These are phyloP conservation scores for Rhizopogon vesiculosus DNA, from an alignment of 768 basidiomycete species.

Conservation along the genomic window DNA sequence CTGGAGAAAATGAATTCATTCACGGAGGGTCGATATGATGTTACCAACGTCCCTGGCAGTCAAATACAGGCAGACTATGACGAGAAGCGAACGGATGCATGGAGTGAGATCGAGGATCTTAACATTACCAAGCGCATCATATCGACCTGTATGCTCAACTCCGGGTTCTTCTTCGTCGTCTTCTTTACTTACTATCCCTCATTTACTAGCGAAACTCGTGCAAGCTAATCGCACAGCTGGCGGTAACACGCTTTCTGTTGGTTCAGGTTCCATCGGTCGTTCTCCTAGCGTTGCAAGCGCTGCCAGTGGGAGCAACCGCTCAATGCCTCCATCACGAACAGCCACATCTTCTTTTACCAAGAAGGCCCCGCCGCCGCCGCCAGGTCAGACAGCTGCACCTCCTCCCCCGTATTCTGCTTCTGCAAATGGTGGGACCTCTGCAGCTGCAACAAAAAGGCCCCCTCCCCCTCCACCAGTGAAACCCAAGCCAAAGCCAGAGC, in stretches of 20 bases:
- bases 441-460: slow-evolving; percentile 53
- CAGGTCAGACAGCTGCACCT: slow-evolving; percentile 32
- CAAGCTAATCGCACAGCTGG: slow-evolving; percentile 42
- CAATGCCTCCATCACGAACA: slow-evolving; percentile 17
- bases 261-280: slow-evolving; percentile 31
- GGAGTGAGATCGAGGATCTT: slow-evolving; percentile 72
- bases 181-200: slow-evolving; percentile 6
- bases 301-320: slow-evolving; percentile 18
- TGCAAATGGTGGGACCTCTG: slow-evolving; percentile 16
- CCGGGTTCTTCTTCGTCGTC: background rate
- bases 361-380: slow-evolving; percentile 37
- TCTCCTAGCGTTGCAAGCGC: slow-evolving; percentile 22
- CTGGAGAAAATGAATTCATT: slow-evolving; percentile 92
- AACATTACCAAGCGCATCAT: slow-evolving; percentile 79
- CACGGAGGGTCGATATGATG: slow-evolving; percentile 73
- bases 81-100: slow-evolving; percentile 77
- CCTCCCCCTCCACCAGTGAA: slow-evolving; percentile 93
- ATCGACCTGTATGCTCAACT: slow-evolving; percentile 65
- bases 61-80: slow-evolving; percentile 79
- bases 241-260: slow-evolving; percentile 29
- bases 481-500: slow-evolving; percentile 73
- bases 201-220: slow-evolving; percentile 57
- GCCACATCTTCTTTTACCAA: slow-evolving; percentile 29
- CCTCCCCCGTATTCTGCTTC: slow-evolving; percentile 40
- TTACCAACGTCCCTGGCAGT: slow-evolving; percentile 56